A percentile compares a stretch with the other conserved stretches of the same genome.
phyloP scores from a whole-genome alignment of 257 asterid genomes.

The Solanum appendiculatum region DNA sequence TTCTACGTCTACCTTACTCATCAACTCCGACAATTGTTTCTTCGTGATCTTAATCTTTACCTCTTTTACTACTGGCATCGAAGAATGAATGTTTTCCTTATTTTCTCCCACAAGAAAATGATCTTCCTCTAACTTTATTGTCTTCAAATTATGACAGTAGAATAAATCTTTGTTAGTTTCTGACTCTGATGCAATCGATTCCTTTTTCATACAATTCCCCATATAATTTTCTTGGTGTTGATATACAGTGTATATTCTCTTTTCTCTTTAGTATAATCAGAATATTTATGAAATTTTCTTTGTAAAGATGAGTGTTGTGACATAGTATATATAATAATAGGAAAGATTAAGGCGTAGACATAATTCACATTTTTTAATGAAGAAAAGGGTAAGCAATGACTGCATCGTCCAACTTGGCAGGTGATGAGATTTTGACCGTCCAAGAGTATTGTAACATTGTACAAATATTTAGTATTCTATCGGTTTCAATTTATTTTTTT shows the following conservation, averaged over 20 bases:
- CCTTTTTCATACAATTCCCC: conserved; percentile 53
- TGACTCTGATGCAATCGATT: not conserved
- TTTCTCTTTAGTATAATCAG: not conserved
- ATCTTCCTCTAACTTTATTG: not conserved
- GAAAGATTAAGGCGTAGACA: not conserved
- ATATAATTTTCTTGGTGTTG: not conserved
- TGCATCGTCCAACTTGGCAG: too few species aligned
- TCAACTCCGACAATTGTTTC: conserved; percentile 39
- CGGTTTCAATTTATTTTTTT: too few species aligned
- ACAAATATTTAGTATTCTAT: too few species aligned
- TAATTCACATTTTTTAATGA: not conserved
- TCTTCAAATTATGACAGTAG: not conserved
- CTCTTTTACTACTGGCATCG: not conserved
- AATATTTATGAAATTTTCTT: not conserved
- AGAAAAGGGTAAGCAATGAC: too few species aligned
- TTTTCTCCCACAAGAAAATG: not conserved
- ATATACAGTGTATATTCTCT: not conserved
- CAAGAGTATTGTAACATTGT: too few species aligned
- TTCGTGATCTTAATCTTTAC: conserved; percentile 49
- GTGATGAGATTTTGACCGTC: too few species aligned
- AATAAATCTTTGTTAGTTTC: not conserved
- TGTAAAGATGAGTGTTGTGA: not conserved
- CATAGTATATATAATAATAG: not conserved
- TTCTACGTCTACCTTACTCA: conserved; percentile 15
- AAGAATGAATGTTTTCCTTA: not conserved